phyloP scores from a whole-genome alignment of 2,329 filamentous ascomycete genomes.

The Colletotrichum sp. region DNA sequence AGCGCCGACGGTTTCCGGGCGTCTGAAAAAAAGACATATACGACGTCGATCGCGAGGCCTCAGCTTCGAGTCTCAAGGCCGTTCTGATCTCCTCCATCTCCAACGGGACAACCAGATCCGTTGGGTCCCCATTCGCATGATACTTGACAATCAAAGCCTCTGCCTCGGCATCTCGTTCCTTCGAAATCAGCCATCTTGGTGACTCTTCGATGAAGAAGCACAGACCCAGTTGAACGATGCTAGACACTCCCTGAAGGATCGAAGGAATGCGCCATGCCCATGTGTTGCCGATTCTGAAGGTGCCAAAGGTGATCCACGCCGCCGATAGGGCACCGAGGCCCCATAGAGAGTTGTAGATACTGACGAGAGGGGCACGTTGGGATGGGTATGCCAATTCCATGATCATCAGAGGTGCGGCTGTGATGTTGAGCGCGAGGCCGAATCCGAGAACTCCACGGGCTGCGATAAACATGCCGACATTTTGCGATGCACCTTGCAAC shows the following conservation, averaged over 20 bases:
- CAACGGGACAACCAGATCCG: conserved; percentile 53
- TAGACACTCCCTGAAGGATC: conserved; percentile 5
- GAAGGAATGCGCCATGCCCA: conserved; percentile 19
- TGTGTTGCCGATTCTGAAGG: conserved; percentile 7
- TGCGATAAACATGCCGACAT: conserved; percentile 48
- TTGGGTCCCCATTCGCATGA: conserved; percentile 54
- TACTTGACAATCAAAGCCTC: conserved; percentile 39
- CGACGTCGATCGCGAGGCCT: conserved; percentile 16
- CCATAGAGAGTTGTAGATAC: conserved; percentile 15
- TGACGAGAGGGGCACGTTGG: conserved; percentile 7
- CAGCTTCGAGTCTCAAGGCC: conserved; percentile 17
- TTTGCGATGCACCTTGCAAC: conserved; percentile 46
- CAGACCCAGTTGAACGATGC: conserved; percentile 9
- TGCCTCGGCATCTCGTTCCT: conserved; percentile 35
- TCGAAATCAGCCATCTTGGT: conserved; percentile 36
- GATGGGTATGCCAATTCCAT: conserved; percentile 17
- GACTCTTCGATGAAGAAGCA: conserved; percentile 31
- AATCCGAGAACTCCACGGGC: conserved; percentile 46
- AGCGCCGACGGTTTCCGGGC: conserved; percentile 37
- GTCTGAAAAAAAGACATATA: conserved; percentile 26
- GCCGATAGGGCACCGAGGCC: conserved; percentile 22
- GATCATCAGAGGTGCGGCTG: conserved; percentile 17
- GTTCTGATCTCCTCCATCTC: conserved; percentile 21
- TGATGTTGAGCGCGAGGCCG: conserved; percentile 35
- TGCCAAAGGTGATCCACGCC: conserved; percentile 24